Conservation (phyloP, 768 basidiomycete species). For the Nidularia pulvinata region DNA sequence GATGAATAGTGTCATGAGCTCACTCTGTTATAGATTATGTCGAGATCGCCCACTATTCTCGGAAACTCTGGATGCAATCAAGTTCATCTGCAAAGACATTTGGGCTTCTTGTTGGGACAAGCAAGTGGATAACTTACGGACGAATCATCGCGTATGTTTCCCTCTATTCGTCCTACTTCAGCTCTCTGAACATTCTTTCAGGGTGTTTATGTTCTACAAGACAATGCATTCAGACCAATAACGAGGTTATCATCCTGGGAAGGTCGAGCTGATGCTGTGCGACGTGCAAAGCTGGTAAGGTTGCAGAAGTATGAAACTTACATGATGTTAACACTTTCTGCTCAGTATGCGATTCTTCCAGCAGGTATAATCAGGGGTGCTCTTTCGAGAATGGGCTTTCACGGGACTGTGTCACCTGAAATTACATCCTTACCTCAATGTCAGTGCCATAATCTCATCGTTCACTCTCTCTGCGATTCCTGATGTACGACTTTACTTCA, state of each 20-base stretch:
- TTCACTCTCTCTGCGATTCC: background rate
- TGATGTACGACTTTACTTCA: conserved; percentile 16
- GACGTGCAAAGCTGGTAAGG: conserved; percentile 69
- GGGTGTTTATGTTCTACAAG: conserved; percentile 95
- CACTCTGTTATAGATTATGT: conserved; percentile 55
- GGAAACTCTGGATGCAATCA: conserved; percentile 88
- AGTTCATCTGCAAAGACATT: conserved; percentile 97
- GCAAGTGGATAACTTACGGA: conserved; percentile 94
- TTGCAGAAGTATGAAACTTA: background rate
- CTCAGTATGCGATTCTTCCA: conserved; percentile 79
- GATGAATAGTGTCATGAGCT: background rate
- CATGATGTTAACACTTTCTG: background rate
- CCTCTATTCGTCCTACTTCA: background rate
- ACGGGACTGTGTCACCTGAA: conserved; percentile 77
- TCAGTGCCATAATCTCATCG: conserved; percentile 20
- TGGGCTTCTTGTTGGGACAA: conserved; percentile 93
- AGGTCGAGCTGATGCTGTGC: conserved; percentile 72
- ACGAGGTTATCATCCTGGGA: conserved; percentile 80
- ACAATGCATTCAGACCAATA: conserved; percentile 88
- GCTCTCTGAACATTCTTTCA: conserved; percentile 19
- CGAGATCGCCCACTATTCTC: conserved; percentile 73
- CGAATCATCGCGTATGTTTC: conserved; percentile 82
- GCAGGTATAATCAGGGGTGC: conserved; percentile 86
- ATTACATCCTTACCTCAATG: conserved; percentile 86
- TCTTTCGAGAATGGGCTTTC: conserved; percentile 74